Percentiles rank a stretch among this genome's conserved stretches.
These are phyloP conservation scores for Solanum neorickii DNA, from an alignment of 257 asterid species.

Conservation along the genomic window DNA sequence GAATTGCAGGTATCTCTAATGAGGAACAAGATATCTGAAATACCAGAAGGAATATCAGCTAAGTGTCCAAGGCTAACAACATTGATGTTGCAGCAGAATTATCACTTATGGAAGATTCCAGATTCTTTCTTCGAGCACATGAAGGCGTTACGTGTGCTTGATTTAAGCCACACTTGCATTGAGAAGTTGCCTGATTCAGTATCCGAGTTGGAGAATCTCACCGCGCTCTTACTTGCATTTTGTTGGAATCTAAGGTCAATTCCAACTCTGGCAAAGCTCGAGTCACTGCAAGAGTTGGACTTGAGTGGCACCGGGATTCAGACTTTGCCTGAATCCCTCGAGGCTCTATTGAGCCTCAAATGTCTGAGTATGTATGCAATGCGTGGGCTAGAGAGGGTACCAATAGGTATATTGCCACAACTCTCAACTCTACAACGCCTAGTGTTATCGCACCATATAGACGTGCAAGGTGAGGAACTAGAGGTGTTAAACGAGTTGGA, in stretches of 20 bases:
- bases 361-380: conserved; percentile 7
- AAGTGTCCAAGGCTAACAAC: conserved; percentile 18
- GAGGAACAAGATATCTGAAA: conserved; percentile 9
- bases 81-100: conserved; percentile 9
- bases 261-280: conserved; percentile 10
- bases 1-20: conserved; percentile 9
- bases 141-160: conserved; percentile 10
- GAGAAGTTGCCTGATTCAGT: conserved; percentile 10
- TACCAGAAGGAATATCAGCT: conserved; percentile 6
- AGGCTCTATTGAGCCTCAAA: conserved; percentile 13
- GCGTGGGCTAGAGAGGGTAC: conserved; percentile 3
- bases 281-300: conserved; percentile 11
- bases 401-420: conserved; percentile 7
- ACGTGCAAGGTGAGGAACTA: conserved; percentile 5
- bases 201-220: conserved; percentile 15
- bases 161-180: conserved; percentile 8
- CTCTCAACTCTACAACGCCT: conserved; percentile 12
- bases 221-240: conserved; percentile 4
- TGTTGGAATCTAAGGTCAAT: conserved; percentile 7
- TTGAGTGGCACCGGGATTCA: conserved; percentile 2
- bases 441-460: conserved; percentile 1
- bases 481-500: background rate
- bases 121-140: conserved; percentile 15
- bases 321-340: conserved; percentile 13
- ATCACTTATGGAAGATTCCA: conserved; percentile 13